Base-by-base conservation (phyloP, 1,284 basidiomycete genomes). In the Cutaneotrichosporon sp. region DNA sequence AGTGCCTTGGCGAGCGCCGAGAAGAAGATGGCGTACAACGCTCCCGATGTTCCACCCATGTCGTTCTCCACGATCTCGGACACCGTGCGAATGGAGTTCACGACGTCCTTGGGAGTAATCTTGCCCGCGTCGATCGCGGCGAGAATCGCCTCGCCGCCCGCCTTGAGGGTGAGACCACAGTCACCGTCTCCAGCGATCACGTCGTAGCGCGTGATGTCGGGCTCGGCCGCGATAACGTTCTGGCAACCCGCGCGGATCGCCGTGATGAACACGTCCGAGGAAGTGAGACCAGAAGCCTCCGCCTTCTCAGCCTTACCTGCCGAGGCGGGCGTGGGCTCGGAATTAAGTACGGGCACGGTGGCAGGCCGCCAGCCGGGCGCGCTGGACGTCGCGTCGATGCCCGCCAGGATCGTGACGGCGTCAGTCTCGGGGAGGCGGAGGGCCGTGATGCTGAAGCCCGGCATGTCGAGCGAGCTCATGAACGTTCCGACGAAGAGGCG, bases 391-490 rank as follows among this genome's bases (percentile, higher is more conserved):
- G 88, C 88, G 72, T 97, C 94, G 32, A 97, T 84, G 18, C 91
- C 85, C 16, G 86, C 85, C 34, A 97, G 84, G 64, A 96, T 80
- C 16, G 85, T 71, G n/a, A 83, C 79, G 26, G 68, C 69, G 52
- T 83, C 82, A 42, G 75, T 77, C 10, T 80, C 76, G 0, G 92
- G 91, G 8, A 97, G 86, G 32, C 92, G 86, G 14, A 97, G 84
- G 13, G 94, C 84, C 0, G 94, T 92, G 66, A 97, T 82, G 6
- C 91, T 94, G 81, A 97, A 95, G 2, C 95, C 94, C 36, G 93
- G 91, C 90, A 97, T 93, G 81, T 93, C 92, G 68, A 97, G 84
- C 61, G 91, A 94, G 26, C 92, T 91, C 91, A 95, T 94, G 80
- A 90, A 92, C 16, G 88, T 89, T 18, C 92, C 92, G 26, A 86